Evolutionary conservation across 2,329 filamentous ascomycete species (phyloP), one percentile per base, ranked within the genome.

Genomic region (Paecilomyces fulvus): DNA sequence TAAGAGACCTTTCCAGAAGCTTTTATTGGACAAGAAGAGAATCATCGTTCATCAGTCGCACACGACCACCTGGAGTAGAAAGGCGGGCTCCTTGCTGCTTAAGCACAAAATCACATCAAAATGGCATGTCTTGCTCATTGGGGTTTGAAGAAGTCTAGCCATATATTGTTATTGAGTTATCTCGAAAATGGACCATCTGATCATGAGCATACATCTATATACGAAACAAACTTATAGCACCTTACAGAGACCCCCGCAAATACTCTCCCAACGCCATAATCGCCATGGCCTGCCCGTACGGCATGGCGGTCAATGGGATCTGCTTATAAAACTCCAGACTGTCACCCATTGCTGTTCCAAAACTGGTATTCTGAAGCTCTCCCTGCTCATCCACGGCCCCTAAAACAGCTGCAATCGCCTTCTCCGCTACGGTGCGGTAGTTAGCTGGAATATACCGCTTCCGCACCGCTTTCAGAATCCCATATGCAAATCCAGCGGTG

Each of bases 241-340:
- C 9, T 59, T 72, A 81, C 37, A 81, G 73, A 59, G 81, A 87
- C 30, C 79, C 79, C 51, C 87, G 78, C 70, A 89, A 67, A 63
- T 87, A 88, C 72, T 92, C 89, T 0, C 87, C 87, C 60, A 92
- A 69, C 0, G 87, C 85, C 85, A 92, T 90, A 60, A 91, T 90
- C 0, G 87, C 88, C 88, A 92, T 91, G 0, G 88, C 87, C 70
- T 92, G 89, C 0, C 89, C 89, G 64, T 92, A 92, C 6, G 88
- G 89, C 89, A 92, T 92, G 63, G 85, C 87, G 2, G 89, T 92
- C 59, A 86, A 73, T 1, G 84, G 80, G 57, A 92, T 91, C 60
- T 89, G 82, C 70, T 87, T 86, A 67, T 92, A 92, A 69, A 90
- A 87, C 72, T 91, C 82, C 66, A 91, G 70, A 56, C 81, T 80